Conservation (phyloP, 1,139 yeast species). For the Candida sojae region DNA sequence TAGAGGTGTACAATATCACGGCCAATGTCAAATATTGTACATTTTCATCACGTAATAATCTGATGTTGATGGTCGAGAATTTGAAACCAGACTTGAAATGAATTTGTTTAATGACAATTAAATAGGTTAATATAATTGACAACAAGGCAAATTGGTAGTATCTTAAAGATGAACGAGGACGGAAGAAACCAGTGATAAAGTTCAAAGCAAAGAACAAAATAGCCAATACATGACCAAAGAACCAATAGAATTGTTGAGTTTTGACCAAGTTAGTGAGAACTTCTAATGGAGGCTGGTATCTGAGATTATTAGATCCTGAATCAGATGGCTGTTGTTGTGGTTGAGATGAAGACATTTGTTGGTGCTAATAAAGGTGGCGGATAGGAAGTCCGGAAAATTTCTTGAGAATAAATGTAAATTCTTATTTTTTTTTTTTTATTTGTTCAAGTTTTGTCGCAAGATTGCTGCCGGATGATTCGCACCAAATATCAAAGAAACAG, state of each 20-base stretch:
- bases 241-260: conserved; percentile 58
- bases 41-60: conserved; percentile 45
- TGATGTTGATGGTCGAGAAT: conserved; percentile 11
- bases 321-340: conserved; percentile 2
- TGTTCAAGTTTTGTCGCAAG: too few species aligned
- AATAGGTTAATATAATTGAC: conserved; percentile 47
- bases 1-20: conserved; percentile 30
- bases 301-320: neutral
- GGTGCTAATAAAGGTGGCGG: too few species aligned
- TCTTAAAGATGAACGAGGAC: conserved; percentile 23
- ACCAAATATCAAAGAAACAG: too few species aligned
- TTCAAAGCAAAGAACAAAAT: conserved; percentile 34
- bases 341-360: too few species aligned
- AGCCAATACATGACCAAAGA: conserved; percentile 46
- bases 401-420: too few species aligned
- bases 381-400: too few species aligned
- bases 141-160: conserved; percentile 42
- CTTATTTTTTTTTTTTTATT: too few species aligned
- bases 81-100: conserved; percentile 30
- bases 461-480: too few species aligned
- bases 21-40: conserved; percentile 52
- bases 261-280: conserved; percentile 21
- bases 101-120: conserved; percentile 50
- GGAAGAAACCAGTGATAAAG: conserved; percentile 34
- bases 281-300: conserved; percentile 11